Evolutionary conservation across 176 grass and related monocot genomes (phyloP), one percentile per base, ranked within the genome.

Genomic region (Eragrostis nindensis): DNA sequence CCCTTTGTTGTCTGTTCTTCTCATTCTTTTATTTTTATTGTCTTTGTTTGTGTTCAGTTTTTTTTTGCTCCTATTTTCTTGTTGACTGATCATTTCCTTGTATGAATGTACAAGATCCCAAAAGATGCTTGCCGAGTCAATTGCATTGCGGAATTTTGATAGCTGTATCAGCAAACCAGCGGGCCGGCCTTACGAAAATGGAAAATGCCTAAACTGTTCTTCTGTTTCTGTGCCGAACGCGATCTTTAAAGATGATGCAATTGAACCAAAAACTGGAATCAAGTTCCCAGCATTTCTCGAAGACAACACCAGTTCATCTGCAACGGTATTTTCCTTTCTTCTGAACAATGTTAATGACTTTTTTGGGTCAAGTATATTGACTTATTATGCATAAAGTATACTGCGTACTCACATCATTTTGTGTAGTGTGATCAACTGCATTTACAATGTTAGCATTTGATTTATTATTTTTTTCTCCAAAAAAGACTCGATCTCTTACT

Each of bases 201-300:
- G 67, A 47, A 91, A 89, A 19, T 12, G 52, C 68, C 29, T 79
- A 88, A 88, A 63, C 68, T 90, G 86, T 82, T 49, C 84, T 76
- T 76, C 74, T 12, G 60, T 78, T 93, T 54, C 82, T 72, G 74
- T 89, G 59, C 80, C 84, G 52, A 89, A 80, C n/a, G 82, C 88
- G 39, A 86, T 88, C 77, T 89, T 88, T 86, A 82, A 78, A 71
- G 89, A 76, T 90, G 88, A 95, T 86, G 79, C 89, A 46, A 59
- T 87, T 95, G 96, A 99, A 80, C 90, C 90, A 85, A 89, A 95
- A 91, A 99, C 96, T 84, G 92, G 96, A 89, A 99, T 95, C 57
- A 93, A 95, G 47, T 99, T 99, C 42, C 92, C 96, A 25, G 39
- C 92, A 81, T 91, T 87, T 86, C 81, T 99, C 27, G 79, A 93